Base-by-base conservation (phyloP, 495 filamentous ascomycete genomes). In the Penicillium coffeae region DNA sequence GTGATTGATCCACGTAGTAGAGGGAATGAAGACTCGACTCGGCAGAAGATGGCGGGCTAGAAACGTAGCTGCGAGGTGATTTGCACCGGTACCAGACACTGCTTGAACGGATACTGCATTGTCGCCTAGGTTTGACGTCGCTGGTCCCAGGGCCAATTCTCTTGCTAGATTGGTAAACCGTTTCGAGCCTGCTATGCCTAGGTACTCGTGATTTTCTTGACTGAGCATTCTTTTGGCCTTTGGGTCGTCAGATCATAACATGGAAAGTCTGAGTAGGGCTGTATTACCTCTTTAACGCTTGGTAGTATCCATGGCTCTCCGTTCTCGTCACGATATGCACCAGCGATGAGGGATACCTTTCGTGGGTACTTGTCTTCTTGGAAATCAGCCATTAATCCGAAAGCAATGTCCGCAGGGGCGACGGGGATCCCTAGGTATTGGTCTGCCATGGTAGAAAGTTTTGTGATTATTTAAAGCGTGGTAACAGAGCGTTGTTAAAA, bases 81-180 rank as follows among this genome's bases (percentile, higher is more conserved):
- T 78, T 30, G 88, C 86, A 44, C 88, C 88, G 20, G 88, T 93
- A 49, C 88, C 88, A 42, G 87, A 88, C 69, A 92, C 83, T 50
- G 88, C 88, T 64, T 88, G 85, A 6, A 60, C 47, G 9, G 15
- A 13, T 15, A 12, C 46, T 47, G 12, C 47, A 33, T 5, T 20
- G 4, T 1, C 36, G 18, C 8, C 30, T 20, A 15, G 27, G 4
- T 2, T 42, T 20, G n/a, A 46, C 16, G 15, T 12, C 1, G 8
- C 43, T 20, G 38, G 47, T 37, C 2, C 41, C 1, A 8, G n/a
- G n/a, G n/a, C n/a, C n/a, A 52, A 38, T n/a, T 35, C 14, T n/a
- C 32, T 36, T 1, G 49, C 42, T 8, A 19, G 32, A 10, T 36
- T 13, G 14, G 42, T 41, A 21, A 52, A 52, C 10, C 2, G 6